A percentile compares a stretch with the other conserved stretches of the same genome.
Conservation (phyloP, 2,329 filamentous ascomycete species). For the Verticillium longisporum region DNA sequence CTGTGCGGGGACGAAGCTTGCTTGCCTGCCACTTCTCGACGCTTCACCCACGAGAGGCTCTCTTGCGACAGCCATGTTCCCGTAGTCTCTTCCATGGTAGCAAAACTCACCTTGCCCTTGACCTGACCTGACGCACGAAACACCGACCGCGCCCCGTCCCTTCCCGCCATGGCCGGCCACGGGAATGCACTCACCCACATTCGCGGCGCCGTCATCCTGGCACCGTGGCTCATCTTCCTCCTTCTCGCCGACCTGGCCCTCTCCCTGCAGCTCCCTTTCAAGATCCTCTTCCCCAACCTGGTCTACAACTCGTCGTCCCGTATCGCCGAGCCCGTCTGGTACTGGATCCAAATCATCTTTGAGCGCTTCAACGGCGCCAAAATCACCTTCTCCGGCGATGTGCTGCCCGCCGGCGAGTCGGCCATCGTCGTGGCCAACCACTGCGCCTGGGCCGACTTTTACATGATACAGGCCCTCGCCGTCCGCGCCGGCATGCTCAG, state of each 20-base stretch:
- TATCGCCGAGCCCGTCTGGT: constrained; percentile 49
- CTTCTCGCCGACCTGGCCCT: constrained; percentile 43
- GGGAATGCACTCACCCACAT: constrained; percentile 24
- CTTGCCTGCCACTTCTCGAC: not conserved
- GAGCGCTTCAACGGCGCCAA: constrained; percentile 43
- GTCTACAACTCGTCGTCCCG: constrained; percentile 48
- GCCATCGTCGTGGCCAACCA: constrained; percentile 56
- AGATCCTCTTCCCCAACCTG: constrained; percentile 36
- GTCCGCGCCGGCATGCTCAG: constrained; percentile 48
- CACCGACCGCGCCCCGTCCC: not conserved
- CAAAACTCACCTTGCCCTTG: not conserved
- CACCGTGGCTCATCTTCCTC: constrained; percentile 48
- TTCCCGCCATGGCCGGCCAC: constrained; percentile 7
- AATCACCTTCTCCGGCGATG: constrained; percentile 46
- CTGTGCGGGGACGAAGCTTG: not conserved
- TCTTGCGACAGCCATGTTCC: not conserved
- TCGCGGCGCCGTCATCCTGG: constrained; percentile 33
- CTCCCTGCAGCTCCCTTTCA: constrained; percentile 40
- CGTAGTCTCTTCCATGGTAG: not conserved
- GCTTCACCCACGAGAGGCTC: not conserved
- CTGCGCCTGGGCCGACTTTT: constrained; percentile 57
- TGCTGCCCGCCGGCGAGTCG: constrained; percentile 45
- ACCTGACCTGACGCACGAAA: not conserved
- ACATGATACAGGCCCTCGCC: constrained; percentile 55
- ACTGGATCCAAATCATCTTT: constrained; percentile 51